phyloP scores from a whole-genome alignment of 129 eudicot species.

The Arctium minus region DNA sequence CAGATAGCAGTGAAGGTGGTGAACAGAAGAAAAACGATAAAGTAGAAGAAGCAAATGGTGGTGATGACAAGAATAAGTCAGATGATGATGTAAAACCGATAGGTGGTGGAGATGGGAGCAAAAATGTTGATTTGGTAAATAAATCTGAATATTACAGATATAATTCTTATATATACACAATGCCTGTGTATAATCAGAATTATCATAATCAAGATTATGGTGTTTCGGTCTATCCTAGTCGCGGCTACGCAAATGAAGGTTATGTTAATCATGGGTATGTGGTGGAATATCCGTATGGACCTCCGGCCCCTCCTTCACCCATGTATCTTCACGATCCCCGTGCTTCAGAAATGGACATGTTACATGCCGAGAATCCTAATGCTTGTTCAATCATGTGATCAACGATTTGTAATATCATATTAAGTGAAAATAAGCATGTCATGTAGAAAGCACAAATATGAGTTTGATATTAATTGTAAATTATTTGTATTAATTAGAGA shows the following conservation, averaged over 20 bases:
- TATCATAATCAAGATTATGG: slow-evolving; percentile 57
- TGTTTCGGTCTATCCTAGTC: slow-evolving; percentile 9
- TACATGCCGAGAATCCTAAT: slow-evolving; percentile 64
- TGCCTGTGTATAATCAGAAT: slow-evolving; percentile 45
- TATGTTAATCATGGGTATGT: slow-evolving; percentile 29
- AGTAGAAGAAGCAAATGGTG: slow-evolving; percentile 23
- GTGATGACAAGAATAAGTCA: slow-evolving; percentile 31
- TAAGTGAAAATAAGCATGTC: slow-evolving; percentile 15
- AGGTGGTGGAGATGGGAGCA: slow-evolving; percentile 4
- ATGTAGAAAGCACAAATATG: not conserved
- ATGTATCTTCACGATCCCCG: slow-evolving; percentile 23
- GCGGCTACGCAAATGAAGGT: slow-evolving; percentile 35
- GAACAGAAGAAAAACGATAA: slow-evolving; percentile 24
- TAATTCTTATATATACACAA: slow-evolving; percentile 36
- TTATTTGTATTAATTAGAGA: not conserved
- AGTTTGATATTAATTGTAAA: slow-evolving; percentile 18
- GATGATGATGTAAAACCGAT: slow-evolving; percentile 1
- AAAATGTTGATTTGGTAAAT: slow-evolving; percentile 37
- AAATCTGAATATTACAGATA: slow-evolving; percentile 45
- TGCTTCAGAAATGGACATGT: slow-evolving; percentile 36
- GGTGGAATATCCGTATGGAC: slow-evolving; percentile 28
- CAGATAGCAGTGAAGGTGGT: slow-evolving; percentile 8
- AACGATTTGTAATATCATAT: not conserved
- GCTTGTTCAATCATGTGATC: slow-evolving; percentile 68
- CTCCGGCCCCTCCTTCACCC: slow-evolving; percentile 41